Evolutionary conservation across 345 rosid species (phyloP).

Genomic region (Linum trigynum): DNA sequence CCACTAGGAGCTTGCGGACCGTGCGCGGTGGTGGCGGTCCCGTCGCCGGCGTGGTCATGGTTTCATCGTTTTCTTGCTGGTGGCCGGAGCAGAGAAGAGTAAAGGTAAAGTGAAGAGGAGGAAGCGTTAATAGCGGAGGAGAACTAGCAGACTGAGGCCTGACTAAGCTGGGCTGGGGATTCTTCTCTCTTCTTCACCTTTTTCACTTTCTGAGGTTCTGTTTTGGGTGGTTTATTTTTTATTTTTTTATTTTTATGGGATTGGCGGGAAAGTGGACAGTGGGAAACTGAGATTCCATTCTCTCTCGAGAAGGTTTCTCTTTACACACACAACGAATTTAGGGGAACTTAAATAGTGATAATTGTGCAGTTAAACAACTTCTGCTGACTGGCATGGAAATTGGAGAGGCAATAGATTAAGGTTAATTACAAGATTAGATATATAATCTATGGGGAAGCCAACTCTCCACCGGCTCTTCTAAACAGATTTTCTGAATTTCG

Average conservation of each 20-base stretch:
- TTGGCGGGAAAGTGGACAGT: neutral
- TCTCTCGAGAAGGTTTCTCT: neutral
- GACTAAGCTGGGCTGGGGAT: neutral
- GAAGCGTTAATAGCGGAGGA: neutral
- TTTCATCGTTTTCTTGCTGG: neutral
- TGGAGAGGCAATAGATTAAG: no score
- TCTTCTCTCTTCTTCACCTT: constrained; percentile 1
- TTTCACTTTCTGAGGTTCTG: neutral
- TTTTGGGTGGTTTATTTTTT: neutral
- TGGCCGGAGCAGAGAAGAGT: neutral
- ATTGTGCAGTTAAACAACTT: no score
- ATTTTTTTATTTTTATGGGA: neutral
- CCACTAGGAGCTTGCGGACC: constrained; percentile 56
- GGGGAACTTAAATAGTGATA: no score
- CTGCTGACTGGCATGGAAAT: no score
- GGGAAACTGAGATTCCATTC: neutral
- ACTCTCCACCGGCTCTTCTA: no score
- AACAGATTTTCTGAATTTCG: no score
- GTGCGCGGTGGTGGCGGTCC: neutral
- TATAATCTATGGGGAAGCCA: no score
- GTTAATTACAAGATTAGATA: no score
- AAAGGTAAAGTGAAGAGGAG: neutral
- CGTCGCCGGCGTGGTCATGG: constrained; percentile 15
- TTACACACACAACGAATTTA: no score
- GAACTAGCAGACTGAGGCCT: neutral